Base-by-base conservation (phyloP, 2,329 filamentous ascomycete species). In the Colletotrichum euphorbiae region DNA sequence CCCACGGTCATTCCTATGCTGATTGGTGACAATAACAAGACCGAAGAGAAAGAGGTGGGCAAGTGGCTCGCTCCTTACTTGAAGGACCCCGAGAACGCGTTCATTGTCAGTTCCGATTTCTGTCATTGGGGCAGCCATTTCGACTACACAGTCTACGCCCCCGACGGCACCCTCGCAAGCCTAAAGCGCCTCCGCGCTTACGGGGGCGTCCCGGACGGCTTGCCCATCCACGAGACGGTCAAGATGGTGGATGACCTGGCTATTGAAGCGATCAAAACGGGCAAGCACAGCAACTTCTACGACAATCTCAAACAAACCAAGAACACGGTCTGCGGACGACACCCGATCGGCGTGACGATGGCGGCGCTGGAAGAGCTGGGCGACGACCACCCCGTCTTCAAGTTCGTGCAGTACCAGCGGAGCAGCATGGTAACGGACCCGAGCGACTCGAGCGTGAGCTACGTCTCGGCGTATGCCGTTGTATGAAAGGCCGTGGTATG, bases 51-150 rank as follows among this genome's bases (percentile, higher is more conserved):
- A 56, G 81, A 78, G 1, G 88, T 91, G 64, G 96, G 93, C 2
- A 74, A 81, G 28, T 77, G 94, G n/a, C 83, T 99, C 7, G 88
- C 92, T 1, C 90, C 91, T 0, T 97, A 96, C 77, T 81, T 99
- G 6, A 83, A 84, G 38, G 91, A 97, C 72, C 87, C 90, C 0
- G 82, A 85, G 12, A 97, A 93, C 69, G 89, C 91, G 1, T 98
- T 98, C 76, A 87, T 99, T 69, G 87, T 98, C 71, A 96, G 92
- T 77, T 97, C 94, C 1, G 96, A 99, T 78, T 99, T 99, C 78
- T 98, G 95, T 71, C 96, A 99, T 79, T 99, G 96, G 96, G 96
- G 96, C 11, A 73, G 83, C 0, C 86, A 93, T 55, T 99, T 98
- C 78, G 83, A 86, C 62, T 99, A 98, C 78, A 93, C 90, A 31